Percentiles rank a stretch among this genome's conserved stretches.
Conservation (phyloP, 331 rosid species). For the Cucumis variabilis region DNA sequence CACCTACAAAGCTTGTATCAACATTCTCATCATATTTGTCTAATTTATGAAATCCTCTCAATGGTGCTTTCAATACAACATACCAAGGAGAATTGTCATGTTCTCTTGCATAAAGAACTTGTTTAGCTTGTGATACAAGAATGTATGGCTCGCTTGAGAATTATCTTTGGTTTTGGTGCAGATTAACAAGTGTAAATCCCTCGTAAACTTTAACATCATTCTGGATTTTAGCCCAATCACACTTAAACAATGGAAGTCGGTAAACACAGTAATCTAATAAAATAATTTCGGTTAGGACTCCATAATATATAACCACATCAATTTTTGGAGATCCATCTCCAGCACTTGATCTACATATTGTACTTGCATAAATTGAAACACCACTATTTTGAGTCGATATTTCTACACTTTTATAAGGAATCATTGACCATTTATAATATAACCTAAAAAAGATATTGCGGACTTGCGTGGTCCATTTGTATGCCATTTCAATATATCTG, state of each 20-base stretch:
- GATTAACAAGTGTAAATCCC: too few relatives aligned
- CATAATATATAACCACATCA: neutral
- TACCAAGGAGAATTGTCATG: constrained; percentile 15
- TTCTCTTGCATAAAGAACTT: constrained; percentile 3
- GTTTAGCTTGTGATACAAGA: constrained; percentile 26
- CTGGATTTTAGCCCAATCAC: constrained; percentile 12
- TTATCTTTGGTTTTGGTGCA: neutral
- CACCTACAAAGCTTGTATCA: too few relatives aligned
- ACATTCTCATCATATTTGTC: too few relatives aligned
- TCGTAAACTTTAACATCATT: neutral
- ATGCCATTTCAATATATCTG: neutral
- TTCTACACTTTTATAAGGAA: neutral
- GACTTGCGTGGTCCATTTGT: neutral
- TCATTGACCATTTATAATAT: constrained; percentile 16
- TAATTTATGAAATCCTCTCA: too few relatives aligned
- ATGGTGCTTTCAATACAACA: neutral
- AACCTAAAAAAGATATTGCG: neutral
- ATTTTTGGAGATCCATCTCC: neutral
- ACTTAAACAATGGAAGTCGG: neutral
- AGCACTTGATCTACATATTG: constrained; percentile 3
- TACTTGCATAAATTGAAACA: constrained; percentile 10
- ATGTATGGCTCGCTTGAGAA: constrained; percentile 4
- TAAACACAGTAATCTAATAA: neutral
- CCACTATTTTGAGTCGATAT: neutral
- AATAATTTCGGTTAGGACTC: neutral